Percentiles rank a stretch among this genome's conserved stretches.
Conservation (phyloP, 805 yeast species). For the Clavispora asparagi region DNA sequence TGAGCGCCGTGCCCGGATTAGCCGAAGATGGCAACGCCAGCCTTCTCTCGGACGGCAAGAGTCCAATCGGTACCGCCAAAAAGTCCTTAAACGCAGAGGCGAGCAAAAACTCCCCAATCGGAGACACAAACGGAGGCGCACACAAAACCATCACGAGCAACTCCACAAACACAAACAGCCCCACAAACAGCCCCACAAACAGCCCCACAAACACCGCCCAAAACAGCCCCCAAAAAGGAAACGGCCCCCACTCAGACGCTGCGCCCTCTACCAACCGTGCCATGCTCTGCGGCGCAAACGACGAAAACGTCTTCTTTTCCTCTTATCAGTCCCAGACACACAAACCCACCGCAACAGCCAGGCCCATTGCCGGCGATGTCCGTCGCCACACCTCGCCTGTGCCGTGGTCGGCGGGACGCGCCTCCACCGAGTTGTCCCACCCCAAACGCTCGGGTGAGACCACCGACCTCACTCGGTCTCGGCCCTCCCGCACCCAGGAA, state of each 20-base stretch:
- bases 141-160: too few relatives aligned
- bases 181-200: too few relatives aligned
- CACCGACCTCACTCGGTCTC: neutral
- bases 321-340: neutral
- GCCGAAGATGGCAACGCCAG: neutral
- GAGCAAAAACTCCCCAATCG: too few relatives aligned
- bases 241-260: too few relatives aligned
- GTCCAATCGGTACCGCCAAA: neutral
- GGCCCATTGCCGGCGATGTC: neutral
- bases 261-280: neutral
- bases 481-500: neutral
- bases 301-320: neutral
- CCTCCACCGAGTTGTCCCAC: constrained; percentile 2
- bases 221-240: too few relatives aligned
- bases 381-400: constrained; percentile 7
- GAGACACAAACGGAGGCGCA: too few relatives aligned
- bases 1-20: too few relatives aligned
- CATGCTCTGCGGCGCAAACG: neutral
- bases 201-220: too few relatives aligned
- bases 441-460: neutral
- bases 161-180: too few relatives aligned
- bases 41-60: neutral
- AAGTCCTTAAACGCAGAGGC: neutral
- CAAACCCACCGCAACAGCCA: neutral
- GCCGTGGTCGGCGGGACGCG: neutral